Evolutionary conservation across 2,329 filamentous ascomycete species (phyloP).

Genomic region (Aureobasidium musti): DNA sequence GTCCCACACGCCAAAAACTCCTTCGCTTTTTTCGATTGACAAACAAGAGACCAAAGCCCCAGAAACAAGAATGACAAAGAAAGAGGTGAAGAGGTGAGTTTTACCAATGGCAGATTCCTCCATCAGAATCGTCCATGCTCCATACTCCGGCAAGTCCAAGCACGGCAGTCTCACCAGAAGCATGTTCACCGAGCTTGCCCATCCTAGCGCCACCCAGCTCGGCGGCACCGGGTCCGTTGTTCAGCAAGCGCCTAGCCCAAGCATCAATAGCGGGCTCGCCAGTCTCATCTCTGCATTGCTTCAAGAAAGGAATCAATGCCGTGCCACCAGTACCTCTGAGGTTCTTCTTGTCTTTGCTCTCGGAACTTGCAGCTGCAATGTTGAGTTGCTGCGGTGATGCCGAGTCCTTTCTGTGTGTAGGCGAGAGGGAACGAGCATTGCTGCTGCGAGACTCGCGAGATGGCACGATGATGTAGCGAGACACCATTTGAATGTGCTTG

Average conservation of each 20-base stretch:
- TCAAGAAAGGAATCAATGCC: conserved; percentile 89
- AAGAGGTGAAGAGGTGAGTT: background rate
- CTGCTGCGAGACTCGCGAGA: conserved; percentile 66
- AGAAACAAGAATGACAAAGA: background rate
- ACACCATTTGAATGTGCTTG: conserved; percentile 95
- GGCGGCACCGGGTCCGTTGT: conserved; percentile 50
- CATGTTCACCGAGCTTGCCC: conserved; percentile 55
- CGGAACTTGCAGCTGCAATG: conserved; percentile 60
- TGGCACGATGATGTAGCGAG: conserved; percentile 90
- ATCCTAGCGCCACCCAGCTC: conserved; percentile 50
- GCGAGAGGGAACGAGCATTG: conserved; percentile 32
- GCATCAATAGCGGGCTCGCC: conserved; percentile 81
- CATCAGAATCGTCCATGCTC: conserved; percentile 82
- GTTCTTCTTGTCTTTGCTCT: conserved; percentile 52
- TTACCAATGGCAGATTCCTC: conserved; percentile 60
- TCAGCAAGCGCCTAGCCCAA: conserved; percentile 62
- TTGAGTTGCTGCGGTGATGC: conserved; percentile 51
- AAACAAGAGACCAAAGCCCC: background rate
- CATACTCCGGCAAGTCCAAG: conserved; percentile 80
- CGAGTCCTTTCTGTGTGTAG: conserved; percentile 11
- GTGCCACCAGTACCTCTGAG: conserved; percentile 92
- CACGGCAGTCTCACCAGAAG: conserved; percentile 58
- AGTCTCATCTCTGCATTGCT: conserved; percentile 95
- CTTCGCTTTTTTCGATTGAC: conserved; percentile 12
- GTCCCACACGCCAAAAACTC: conserved; percentile 10